Evolutionary conservation across 192 early-diverging fungal genomes (phyloP).

Genomic region (Dissophora ornata): DNA sequence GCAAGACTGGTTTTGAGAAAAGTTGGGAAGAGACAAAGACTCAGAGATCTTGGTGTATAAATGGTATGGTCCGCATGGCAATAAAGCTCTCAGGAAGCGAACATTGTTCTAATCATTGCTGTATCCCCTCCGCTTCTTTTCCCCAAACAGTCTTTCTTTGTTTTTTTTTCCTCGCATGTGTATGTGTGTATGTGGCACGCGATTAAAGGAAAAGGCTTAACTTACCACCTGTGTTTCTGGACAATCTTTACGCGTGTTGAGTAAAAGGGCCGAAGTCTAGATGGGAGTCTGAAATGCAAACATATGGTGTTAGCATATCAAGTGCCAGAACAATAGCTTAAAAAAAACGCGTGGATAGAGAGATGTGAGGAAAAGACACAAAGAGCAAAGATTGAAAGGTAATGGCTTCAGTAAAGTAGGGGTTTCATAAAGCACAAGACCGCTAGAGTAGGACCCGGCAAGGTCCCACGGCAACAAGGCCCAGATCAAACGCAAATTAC

Average conservation of each 20-base stretch:
- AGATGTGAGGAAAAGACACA: neutral
- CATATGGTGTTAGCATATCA: too few species aligned
- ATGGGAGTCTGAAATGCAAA: neutral
- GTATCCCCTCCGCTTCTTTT: neutral
- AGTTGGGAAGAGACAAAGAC: slow-evolving; percentile 3
- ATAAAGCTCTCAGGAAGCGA: slow-evolving; percentile 59
- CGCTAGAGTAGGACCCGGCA: slow-evolving; percentile 57
- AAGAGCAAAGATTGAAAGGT: slow-evolving; percentile 1
- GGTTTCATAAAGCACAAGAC: slow-evolving; percentile 59
- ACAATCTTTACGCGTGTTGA: neutral
- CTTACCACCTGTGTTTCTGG: slow-evolving; percentile 12
- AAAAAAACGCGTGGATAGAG: neutral
- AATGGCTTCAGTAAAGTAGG: slow-evolving; percentile 52
- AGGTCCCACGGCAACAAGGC: slow-evolving; percentile 59
- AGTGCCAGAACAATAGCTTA: neutral
- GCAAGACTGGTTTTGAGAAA: too few species aligned
- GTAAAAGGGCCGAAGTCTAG: too few species aligned
- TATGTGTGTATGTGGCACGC: too few species aligned
- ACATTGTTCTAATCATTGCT: slow-evolving; percentile 55
- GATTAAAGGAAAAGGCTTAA: slow-evolving; percentile 8
- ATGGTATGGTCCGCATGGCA: slow-evolving; percentile 56
- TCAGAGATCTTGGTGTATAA: slow-evolving; percentile 60
- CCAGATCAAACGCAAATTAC: slow-evolving; percentile 59
- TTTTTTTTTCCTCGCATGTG: slow-evolving; percentile 7
- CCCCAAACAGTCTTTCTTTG: neutral